Evolutionary conservation across 1,284 basidiomycete genomes (phyloP).

Genomic region (Pseudozyma flocculosa): DNA sequence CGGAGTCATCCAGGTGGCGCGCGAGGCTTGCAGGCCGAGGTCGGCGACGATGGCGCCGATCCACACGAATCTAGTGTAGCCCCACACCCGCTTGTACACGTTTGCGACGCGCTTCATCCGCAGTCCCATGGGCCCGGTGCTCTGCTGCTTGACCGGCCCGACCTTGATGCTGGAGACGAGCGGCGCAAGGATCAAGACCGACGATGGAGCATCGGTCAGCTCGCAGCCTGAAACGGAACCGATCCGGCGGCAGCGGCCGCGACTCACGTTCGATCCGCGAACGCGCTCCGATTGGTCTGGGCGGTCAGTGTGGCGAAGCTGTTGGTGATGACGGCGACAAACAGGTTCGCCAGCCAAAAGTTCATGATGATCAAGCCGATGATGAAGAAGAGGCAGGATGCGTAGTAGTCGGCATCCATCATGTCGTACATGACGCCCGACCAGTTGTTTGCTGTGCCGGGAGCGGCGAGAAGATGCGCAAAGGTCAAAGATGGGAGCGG

Average conservation of each 20-base stretch:
- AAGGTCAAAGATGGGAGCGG: slow-evolving; percentile 56
- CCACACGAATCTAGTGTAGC: slow-evolving; percentile 54
- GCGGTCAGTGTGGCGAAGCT: slow-evolving; percentile 87
- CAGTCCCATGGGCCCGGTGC: slow-evolving; percentile 9
- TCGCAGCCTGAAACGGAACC: slow-evolving; percentile 1
- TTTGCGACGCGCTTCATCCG: slow-evolving; percentile 35
- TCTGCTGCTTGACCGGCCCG: neutral
- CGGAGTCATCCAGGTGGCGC: slow-evolving; percentile 62
- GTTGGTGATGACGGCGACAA: slow-evolving; percentile 94
- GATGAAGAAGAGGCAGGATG: slow-evolving; percentile 86
- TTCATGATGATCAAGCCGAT: slow-evolving; percentile 62
- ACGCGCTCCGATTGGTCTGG: slow-evolving; percentile 88
- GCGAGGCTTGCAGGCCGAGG: slow-evolving; percentile 76
- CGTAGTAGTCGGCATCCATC: slow-evolving; percentile 88
- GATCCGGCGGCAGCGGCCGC: neutral
- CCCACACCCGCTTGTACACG: slow-evolving; percentile 50
- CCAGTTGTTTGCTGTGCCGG: slow-evolving; percentile 51
- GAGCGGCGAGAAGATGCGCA: neutral
- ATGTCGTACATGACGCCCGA: slow-evolving; percentile 79
- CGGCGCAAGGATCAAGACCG: too few species aligned
- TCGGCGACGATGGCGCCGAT: slow-evolving; percentile 66
- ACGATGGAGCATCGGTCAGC: too few species aligned
- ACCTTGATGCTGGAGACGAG: slow-evolving; percentile 3
- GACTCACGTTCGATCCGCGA: slow-evolving; percentile 65
- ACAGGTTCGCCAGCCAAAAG: slow-evolving; percentile 74